Percentiles rank a stretch among this genome's conserved stretches.
phyloP scores from a whole-genome alignment of 805 yeast genomes.

The Lachancea sp. region DNA sequence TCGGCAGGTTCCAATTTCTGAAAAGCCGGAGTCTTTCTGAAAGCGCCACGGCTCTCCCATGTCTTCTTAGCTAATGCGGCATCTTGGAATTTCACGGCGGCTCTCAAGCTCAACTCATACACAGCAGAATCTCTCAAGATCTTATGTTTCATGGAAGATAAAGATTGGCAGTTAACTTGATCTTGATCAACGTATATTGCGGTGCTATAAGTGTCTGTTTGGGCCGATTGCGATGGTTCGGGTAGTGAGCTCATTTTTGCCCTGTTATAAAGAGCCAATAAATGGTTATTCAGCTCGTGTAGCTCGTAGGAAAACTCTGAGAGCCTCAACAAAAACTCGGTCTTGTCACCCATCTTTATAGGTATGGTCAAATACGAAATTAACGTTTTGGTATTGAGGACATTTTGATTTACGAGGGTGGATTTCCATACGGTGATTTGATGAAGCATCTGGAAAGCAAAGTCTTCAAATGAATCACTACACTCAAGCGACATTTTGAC shows the following conservation, averaged over 20 bases:
- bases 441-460: slow-evolving; percentile 16
- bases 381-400: slow-evolving; percentile 20
- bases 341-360: slow-evolving; percentile 20
- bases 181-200: neutral
- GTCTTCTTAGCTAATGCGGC: slow-evolving; percentile 53
- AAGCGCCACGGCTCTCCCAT: slow-evolving; percentile 77
- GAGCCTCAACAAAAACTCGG: slow-evolving; percentile 24
- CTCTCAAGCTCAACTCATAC: slow-evolving; percentile 58
- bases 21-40: slow-evolving; percentile 51
- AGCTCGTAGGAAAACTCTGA: slow-evolving; percentile 25
- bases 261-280: neutral
- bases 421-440: slow-evolving; percentile 16
- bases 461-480: slow-evolving; percentile 31
- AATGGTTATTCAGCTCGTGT: slow-evolving; percentile 11
- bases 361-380: slow-evolving; percentile 27
- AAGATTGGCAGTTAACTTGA: neutral
- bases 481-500: slow-evolving; percentile 32
- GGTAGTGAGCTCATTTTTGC: neutral
- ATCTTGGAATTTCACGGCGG: slow-evolving; percentile 53
- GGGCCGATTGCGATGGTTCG: slow-evolving; percentile 16
- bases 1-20: slow-evolving; percentile 45
- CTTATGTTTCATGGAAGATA: slow-evolving; percentile 25
- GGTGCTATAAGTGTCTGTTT: neutral
- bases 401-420: slow-evolving; percentile 14
- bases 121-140: slow-evolving; percentile 41